A percentile compares a stretch with the other conserved stretches of the same genome.
Conservation (phyloP, 208 protist genomes). For the Novymonas esmeraldas region DNA sequence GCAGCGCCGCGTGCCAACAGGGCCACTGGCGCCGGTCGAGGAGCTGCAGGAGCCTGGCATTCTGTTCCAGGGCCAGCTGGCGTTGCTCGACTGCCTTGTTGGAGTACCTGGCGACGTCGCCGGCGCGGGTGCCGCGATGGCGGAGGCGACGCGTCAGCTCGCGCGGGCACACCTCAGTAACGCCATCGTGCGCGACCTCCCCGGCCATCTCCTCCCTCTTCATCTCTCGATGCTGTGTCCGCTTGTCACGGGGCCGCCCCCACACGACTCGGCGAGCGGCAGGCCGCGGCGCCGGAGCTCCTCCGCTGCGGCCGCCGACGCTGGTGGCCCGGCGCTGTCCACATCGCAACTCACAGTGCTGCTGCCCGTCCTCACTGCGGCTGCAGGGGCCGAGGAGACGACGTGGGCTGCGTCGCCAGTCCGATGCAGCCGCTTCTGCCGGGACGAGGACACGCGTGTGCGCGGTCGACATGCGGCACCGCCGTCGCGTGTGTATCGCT, state of each 20-base stretch:
- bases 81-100: constrained; percentile 9
- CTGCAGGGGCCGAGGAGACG: neutral
- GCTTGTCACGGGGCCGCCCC: constrained; percentile 17
- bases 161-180: constrained; percentile 21
- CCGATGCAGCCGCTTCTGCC: neutral
- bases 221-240: constrained; percentile 35
- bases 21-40: neutral
- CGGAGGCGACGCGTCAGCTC: constrained; percentile 22
- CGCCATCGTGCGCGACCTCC: constrained; percentile 20
- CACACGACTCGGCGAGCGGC: neutral
- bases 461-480: neutral
- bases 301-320: neutral
- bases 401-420: neutral
- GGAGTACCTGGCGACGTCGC: neutral
- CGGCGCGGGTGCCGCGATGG: neutral
- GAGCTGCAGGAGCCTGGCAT: constrained; percentile 24
- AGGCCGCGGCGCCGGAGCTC: neutral
- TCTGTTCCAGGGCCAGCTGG: constrained; percentile 17
- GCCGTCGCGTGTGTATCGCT: constrained; percentile 15
- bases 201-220: constrained; percentile 20
- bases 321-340: neutral
- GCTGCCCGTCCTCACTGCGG: constrained; percentile 7
- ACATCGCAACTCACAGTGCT: constrained; percentile 18
- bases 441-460: neutral
- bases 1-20: constrained; percentile 5